Evolutionary conservation across 2,329 filamentous ascomycete genomes (phyloP).

Genomic region (Didymella lethalis): DNA sequence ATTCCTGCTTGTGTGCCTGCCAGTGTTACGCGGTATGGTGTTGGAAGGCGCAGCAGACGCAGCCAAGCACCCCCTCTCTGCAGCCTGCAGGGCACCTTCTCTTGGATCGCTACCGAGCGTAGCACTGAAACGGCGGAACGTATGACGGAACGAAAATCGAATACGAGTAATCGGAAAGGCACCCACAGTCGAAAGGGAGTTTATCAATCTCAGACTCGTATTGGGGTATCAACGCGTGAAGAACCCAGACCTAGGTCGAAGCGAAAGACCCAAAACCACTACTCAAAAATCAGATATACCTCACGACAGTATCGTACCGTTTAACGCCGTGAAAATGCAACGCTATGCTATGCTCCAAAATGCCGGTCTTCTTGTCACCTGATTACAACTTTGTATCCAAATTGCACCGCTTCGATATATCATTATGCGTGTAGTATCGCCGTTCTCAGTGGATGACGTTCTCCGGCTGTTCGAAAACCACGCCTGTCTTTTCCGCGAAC

Average conservation of each 20-base stretch:
- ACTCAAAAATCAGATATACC: slow-evolving; percentile 8
- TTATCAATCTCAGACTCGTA: slow-evolving; percentile 23
- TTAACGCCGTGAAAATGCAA: slow-evolving; percentile 37
- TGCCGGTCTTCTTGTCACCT: slow-evolving; percentile 34
- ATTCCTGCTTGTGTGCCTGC: background rate
- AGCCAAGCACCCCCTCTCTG: background rate
- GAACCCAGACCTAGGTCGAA: slow-evolving; percentile 28
- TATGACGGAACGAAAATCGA: background rate
- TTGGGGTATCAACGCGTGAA: slow-evolving; percentile 36
- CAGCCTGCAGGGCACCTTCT: background rate
- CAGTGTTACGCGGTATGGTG: background rate
- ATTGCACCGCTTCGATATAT: slow-evolving; percentile 29
- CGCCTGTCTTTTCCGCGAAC: slow-evolving; percentile 42
- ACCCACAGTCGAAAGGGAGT: background rate
- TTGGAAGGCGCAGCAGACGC: slow-evolving; percentile 4
- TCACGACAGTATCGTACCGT: slow-evolving; percentile 12
- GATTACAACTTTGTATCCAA: slow-evolving; percentile 43
- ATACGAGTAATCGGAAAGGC: background rate
- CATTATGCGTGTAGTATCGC: slow-evolving; percentile 49
- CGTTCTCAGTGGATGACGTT: slow-evolving; percentile 38
- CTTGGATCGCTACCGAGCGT: background rate
- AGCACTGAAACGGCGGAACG: slow-evolving; percentile 1
- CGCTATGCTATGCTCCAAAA: slow-evolving; percentile 15
- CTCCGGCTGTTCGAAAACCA: slow-evolving; percentile 39
- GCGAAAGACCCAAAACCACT: slow-evolving; percentile 4